These are phyloP conservation scores for Globisporangium alternatum DNA, from an alignment of 352 stramenopile genomes.

Conservation along the genomic window DNA sequence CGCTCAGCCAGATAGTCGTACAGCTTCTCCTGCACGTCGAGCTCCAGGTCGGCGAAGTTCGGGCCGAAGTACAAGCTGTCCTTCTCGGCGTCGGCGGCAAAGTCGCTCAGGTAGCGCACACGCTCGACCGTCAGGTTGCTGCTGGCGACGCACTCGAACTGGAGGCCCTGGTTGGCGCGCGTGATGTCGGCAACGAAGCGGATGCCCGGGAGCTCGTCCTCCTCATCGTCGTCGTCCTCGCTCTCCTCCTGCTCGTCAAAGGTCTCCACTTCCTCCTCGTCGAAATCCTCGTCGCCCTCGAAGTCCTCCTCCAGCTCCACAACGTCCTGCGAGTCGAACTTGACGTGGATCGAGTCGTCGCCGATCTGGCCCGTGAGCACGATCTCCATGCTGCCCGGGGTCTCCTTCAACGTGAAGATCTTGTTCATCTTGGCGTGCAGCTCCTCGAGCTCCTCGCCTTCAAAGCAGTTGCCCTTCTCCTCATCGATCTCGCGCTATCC, in stretches of 20 bases:
- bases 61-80: conserved; percentile 75
- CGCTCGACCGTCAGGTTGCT: conserved; percentile 79
- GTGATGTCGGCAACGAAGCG: conserved; percentile 74
- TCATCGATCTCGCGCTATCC: conserved; percentile 68
- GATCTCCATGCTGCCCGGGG: conserved; percentile 61
- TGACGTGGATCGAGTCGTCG: conserved; percentile 62
- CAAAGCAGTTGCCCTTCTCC: conserved; percentile 85
- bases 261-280: conserved; percentile 36
- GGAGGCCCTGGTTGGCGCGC: conserved; percentile 67
- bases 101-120: conserved; percentile 65
- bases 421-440: conserved; percentile 66
- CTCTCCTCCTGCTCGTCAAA: conserved; percentile 30
- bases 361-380: conserved; percentile 52
- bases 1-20: conserved; percentile 75
- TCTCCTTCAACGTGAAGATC: conserved; percentile 64
- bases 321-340: conserved; percentile 77
- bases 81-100: conserved; percentile 48
- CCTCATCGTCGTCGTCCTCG: conserved; percentile 53
- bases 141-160: conserved; percentile 82
- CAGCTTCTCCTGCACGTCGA: conserved; percentile 83
- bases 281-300: conserved; percentile 43
- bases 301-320: conserved; percentile 70
- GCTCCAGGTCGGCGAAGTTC: conserved; percentile 79
- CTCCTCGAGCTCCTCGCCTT: conserved; percentile 64
- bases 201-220: conserved; percentile 73